A percentile compares a stretch with the other conserved stretches of the same genome.
Conservation (phyloP, 1,284 basidiomycete species). For the Tilletia horrida region DNA sequence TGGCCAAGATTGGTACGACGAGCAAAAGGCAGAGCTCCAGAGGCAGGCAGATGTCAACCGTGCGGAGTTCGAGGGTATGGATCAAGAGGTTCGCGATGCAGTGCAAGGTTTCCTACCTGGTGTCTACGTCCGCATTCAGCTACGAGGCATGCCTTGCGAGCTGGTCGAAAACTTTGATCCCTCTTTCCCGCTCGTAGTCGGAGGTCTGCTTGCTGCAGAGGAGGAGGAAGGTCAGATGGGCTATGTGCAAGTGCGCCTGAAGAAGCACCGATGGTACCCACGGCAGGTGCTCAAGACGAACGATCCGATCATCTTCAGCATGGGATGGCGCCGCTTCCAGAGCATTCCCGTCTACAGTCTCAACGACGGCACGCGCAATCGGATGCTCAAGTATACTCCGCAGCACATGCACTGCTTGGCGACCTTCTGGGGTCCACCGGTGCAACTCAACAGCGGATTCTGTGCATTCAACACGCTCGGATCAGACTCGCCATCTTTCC, state of each 20-base stretch:
- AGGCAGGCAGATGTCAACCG: conserved; percentile 79
- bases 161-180: conserved; percentile 92
- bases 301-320: conserved; percentile 88
- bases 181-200: conserved; percentile 81
- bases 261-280: conserved; percentile 87
- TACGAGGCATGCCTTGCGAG: conserved; percentile 79
- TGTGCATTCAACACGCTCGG: conserved; percentile 89
- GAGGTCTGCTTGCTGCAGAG: conserved; percentile 86
- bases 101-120: conserved; percentile 90
- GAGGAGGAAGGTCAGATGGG: conserved; percentile 70
- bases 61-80: conserved; percentile 78
- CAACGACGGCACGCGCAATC: conserved; percentile 79
- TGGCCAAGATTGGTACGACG: conserved; percentile 52
- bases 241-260: conserved; percentile 90
- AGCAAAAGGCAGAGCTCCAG: conserved; percentile 87
- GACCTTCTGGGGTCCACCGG: conserved; percentile 65
- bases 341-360: conserved; percentile 89
- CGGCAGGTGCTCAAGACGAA: conserved; percentile 90
- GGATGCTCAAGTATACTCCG: conserved; percentile 98
- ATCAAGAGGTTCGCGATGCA: conserved; percentile 72
- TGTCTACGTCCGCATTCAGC: conserved; percentile 88
- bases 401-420: conserved; percentile 99
- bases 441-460: conserved; percentile 73
- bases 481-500: conserved; percentile 70
- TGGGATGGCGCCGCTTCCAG: conserved; percentile 97